Evolutionary conservation across 2,329 filamentous ascomycete genomes (phyloP).

Genomic region (Spiromastix sp.): DNA sequence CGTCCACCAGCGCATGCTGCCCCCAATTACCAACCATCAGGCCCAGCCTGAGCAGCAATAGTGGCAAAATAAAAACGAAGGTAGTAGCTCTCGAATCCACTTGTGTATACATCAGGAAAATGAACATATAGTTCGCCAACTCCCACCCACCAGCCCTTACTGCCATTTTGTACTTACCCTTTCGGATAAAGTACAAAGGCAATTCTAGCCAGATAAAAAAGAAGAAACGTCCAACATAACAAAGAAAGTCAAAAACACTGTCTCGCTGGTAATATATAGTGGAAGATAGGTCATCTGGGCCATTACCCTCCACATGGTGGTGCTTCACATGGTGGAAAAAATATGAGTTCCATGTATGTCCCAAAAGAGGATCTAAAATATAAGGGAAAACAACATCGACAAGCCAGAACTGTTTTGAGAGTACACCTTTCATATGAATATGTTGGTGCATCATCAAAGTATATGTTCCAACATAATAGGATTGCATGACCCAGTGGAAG

Average conservation of each 20-base stretch:
- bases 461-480: slow-evolving; percentile 61
- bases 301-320: slow-evolving; percentile 74
- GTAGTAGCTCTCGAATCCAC: slow-evolving; percentile 46
- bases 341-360: slow-evolving; percentile 78
- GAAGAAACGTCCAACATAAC: slow-evolving; percentile 64
- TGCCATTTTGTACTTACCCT: slow-evolving; percentile 46
- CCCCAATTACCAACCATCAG: slow-evolving; percentile 80
- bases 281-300: slow-evolving; percentile 63
- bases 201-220: slow-evolving; percentile 66
- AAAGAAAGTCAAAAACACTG: slow-evolving; percentile 53
- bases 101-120: slow-evolving; percentile 41
- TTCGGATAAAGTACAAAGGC: slow-evolving; percentile 60
- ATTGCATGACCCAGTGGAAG: slow-evolving; percentile 55
- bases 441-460: slow-evolving; percentile 79
- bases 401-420: slow-evolving; percentile 43
- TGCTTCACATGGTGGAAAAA: slow-evolving; percentile 81
- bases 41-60: slow-evolving; percentile 55
- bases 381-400: slow-evolving; percentile 63
- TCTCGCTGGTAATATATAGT: slow-evolving; percentile 71
- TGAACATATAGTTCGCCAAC: slow-evolving; percentile 42
- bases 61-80: slow-evolving; percentile 57
- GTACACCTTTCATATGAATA: slow-evolving; percentile 64
- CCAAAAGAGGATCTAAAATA: slow-evolving; percentile 63
- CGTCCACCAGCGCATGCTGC: slow-evolving; percentile 72
- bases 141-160: slow-evolving; percentile 53